phyloP scores from a whole-genome alignment of 768 basidiomycete species.

The Amanita subjunquillea region DNA sequence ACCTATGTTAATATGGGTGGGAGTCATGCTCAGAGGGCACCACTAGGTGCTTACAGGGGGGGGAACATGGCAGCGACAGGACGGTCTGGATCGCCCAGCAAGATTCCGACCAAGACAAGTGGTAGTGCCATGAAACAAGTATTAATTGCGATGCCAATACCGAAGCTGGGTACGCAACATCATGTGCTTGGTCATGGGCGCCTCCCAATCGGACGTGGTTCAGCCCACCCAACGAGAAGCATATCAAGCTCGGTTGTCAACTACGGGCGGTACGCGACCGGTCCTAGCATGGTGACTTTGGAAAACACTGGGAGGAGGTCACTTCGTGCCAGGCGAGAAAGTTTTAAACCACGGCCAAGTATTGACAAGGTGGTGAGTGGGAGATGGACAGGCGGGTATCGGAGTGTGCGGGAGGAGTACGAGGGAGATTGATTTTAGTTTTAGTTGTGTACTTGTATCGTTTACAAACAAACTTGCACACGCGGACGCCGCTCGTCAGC shows the following conservation, averaged over 20 bases:
- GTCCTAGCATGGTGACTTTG: conserved; percentile 13
- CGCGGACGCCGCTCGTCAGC: background rate
- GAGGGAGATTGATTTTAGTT: conserved; percentile 22
- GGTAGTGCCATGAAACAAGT: conserved; percentile 12
- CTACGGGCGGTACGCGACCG: conserved; percentile 17
- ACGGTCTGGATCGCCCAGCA: conserved; percentile 36
- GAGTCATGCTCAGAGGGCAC: conserved; percentile 21
- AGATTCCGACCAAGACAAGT: conserved; percentile 32
- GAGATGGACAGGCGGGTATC: conserved; percentile 21
- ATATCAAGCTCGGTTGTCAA: conserved; percentile 8
- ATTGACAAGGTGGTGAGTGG: conserved; percentile 33
- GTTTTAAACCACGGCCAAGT: conserved; percentile 77
- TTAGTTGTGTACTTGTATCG: background rate
- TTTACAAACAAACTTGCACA: conserved; percentile 4
- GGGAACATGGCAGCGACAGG: conserved; percentile 19
- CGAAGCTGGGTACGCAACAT: conserved; percentile 40
- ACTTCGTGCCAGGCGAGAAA: conserved; percentile 35
- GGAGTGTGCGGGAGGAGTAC: conserved; percentile 38
- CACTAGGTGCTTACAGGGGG: conserved; percentile 31
- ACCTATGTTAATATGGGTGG: conserved; percentile 13
- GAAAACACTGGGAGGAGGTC: conserved; percentile 31
- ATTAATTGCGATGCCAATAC: conserved; percentile 33
- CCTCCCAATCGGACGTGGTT: conserved; percentile 20
- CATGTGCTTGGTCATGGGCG: conserved; percentile 48
- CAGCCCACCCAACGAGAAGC: conserved; percentile 11